These are phyloP conservation scores for Croton laevigatus DNA, from an alignment of 441 rosid species.

Conservation along the genomic window DNA sequence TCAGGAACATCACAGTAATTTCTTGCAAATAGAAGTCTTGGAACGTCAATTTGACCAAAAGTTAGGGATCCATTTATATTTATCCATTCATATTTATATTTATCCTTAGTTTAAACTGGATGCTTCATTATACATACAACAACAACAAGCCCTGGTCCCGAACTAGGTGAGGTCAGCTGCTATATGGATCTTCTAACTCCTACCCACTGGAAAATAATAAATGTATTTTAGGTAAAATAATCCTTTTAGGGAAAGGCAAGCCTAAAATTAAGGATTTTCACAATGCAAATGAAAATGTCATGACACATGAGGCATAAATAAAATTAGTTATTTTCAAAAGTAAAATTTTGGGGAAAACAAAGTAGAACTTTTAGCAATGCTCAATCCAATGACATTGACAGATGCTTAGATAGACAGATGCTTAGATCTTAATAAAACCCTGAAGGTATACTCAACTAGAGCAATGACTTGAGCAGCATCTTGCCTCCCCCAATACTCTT, in stretches of 20 bases:
- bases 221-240: not conserved
- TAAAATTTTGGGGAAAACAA: not conserved
- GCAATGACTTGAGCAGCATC: constrained; percentile 90
- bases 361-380: not conserved
- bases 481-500: constrained; percentile 78
- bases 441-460: constrained; percentile 51
- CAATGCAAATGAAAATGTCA: not conserved
- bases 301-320: not conserved
- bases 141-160: no score
- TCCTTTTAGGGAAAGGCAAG: not conserved
- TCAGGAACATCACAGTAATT: no score
- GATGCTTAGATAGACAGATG: no score
- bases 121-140: no score
- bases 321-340: not conserved
- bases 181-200: no score
- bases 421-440: constrained; percentile 9
- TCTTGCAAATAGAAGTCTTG: no score
- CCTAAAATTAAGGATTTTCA: not conserved
- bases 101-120: no score
- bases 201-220: no score
- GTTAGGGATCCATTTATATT: no score
- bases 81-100: no score
- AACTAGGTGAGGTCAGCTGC: no score
- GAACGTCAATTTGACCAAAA: no score
- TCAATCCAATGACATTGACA: constrained; percentile 2